Conservation (phyloP, 2,329 filamentous ascomycete species). For the Myriosclerotinia curreyana region DNA sequence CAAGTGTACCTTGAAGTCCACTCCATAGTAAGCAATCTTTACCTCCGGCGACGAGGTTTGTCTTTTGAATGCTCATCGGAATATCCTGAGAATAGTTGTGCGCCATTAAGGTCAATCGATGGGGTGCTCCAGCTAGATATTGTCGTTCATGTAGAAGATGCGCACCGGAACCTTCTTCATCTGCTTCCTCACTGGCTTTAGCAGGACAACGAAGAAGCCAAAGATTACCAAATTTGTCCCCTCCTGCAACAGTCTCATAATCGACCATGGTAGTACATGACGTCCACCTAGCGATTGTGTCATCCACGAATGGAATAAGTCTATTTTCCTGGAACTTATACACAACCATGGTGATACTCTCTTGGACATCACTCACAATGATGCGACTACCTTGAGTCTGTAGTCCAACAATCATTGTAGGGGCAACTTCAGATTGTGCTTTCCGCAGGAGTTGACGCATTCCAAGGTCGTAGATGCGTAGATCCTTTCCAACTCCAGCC, state of each 20-base stretch:
- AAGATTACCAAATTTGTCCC: conserved; percentile 96
- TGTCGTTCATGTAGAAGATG: conserved; percentile 87
- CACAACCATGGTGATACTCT: conserved; percentile 86
- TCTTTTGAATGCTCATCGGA: conserved; percentile 85
- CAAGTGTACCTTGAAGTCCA: conserved; percentile 90
- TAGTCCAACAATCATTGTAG: conserved; percentile 82
- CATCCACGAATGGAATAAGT: conserved; percentile 89
- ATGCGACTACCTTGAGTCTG: conserved; percentile 90
- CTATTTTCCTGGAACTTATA: conserved; percentile 92
- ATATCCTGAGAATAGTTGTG: conserved; percentile 93
- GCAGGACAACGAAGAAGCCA: conserved; percentile 87
- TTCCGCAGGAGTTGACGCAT: conserved; percentile 92
- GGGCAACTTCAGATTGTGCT: conserved; percentile 73
- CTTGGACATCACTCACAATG: conserved; percentile 86
- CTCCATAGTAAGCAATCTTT: conserved; percentile 91
- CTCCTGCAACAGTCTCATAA: conserved; percentile 91
- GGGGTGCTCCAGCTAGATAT: conserved; percentile 86
- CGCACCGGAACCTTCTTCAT: conserved; percentile 85
- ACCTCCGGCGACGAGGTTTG: conserved; percentile 84
- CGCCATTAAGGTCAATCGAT: conserved; percentile 78
- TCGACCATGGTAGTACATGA: conserved; percentile 92
- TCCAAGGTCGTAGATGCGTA: conserved; percentile 89
- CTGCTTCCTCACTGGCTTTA: conserved; percentile 83
- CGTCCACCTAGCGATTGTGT: conserved; percentile 85
- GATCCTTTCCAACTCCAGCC: conserved; percentile 76